Percentiles rank a stretch among this genome's conserved stretches.
phyloP scores from a whole-genome alignment of 2,329 filamentous ascomycete genomes.

The Chaetomium globosum region DNA sequence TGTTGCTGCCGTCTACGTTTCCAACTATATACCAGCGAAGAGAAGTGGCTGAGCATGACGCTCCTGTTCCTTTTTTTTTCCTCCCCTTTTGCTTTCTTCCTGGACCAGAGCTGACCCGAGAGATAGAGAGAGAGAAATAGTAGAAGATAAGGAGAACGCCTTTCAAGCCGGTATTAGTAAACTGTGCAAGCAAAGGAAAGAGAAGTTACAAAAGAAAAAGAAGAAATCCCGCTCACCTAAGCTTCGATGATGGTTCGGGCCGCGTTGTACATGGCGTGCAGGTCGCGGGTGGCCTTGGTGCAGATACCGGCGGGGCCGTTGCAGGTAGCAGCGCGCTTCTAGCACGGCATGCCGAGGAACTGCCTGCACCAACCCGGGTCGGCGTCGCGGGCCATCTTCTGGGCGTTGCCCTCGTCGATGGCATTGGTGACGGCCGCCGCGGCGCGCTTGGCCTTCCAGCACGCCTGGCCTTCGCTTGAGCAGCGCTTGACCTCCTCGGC shows the following conservation, averaged over 20 bases:
- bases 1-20: constrained; percentile 22
- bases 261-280: constrained; percentile 42
- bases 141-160: neutral
- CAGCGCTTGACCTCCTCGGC: constrained; percentile 35
- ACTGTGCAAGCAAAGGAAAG: neutral
- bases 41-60: neutral
- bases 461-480: constrained; percentile 44
- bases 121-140: constrained; percentile 8
- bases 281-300: constrained; percentile 45
- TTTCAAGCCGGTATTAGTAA: constrained; percentile 5
- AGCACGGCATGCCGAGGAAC: constrained; percentile 47
- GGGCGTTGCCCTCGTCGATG: constrained; percentile 37
- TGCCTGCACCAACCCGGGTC: constrained; percentile 41
- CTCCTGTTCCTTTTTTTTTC: neutral
- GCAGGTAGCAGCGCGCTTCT: constrained; percentile 41
- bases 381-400: constrained; percentile 33
- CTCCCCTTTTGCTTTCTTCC: neutral
- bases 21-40: constrained; percentile 24
- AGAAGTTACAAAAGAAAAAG: neutral
- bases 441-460: constrained; percentile 50
- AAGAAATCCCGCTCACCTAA: constrained; percentile 23
- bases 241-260: constrained; percentile 40
- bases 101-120: constrained; percentile 13
- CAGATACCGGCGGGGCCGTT: constrained; percentile 40
- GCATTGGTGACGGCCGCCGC: constrained; percentile 41